Evolutionary conservation across 495 filamentous ascomycete genomes (phyloP).

Genomic region (Aspergillus cavernicola): DNA sequence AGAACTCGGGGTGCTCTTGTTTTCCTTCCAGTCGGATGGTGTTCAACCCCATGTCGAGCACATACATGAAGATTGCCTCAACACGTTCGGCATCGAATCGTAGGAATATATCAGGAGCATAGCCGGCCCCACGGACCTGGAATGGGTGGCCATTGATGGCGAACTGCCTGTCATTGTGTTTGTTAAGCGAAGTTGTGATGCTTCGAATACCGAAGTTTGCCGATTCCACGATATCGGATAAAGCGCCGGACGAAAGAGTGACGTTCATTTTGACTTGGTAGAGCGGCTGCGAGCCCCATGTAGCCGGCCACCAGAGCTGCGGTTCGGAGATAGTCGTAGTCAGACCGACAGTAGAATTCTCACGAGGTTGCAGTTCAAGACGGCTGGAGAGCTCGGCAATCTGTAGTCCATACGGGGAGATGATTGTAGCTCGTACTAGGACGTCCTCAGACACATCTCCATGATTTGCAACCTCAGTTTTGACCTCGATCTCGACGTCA

Average conservation of each 20-base stretch:
- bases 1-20: slow-evolving; percentile 58
- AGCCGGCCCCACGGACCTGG: slow-evolving; percentile 58
- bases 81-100: slow-evolving; percentile 48
- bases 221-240: slow-evolving; percentile 39
- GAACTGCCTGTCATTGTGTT: slow-evolving; percentile 53
- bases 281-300: slow-evolving; percentile 70
- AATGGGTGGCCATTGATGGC: slow-evolving; percentile 54
- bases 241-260: slow-evolving; percentile 19
- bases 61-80: slow-evolving; percentile 43
- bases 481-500: slow-evolving; percentile 36
- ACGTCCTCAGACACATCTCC: slow-evolving; percentile 34
- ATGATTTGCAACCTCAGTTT: slow-evolving; percentile 47
- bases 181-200: slow-evolving; percentile 48
- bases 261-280: slow-evolving; percentile 52
- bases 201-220: slow-evolving; percentile 54
- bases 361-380: slow-evolving; percentile 35
- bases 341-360: slow-evolving; percentile 35
- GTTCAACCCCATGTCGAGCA: slow-evolving; percentile 58
- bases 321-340: slow-evolving; percentile 47
- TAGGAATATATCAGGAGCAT: slow-evolving; percentile 59
- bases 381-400: slow-evolving; percentile 21
- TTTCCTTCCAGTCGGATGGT: slow-evolving; percentile 63
- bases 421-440: slow-evolving; percentile 36
- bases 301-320: slow-evolving; percentile 72
- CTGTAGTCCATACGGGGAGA: slow-evolving; percentile 16